Conservation (phyloP, 179 eudicot species). For the Nepenthes alata region DNA sequence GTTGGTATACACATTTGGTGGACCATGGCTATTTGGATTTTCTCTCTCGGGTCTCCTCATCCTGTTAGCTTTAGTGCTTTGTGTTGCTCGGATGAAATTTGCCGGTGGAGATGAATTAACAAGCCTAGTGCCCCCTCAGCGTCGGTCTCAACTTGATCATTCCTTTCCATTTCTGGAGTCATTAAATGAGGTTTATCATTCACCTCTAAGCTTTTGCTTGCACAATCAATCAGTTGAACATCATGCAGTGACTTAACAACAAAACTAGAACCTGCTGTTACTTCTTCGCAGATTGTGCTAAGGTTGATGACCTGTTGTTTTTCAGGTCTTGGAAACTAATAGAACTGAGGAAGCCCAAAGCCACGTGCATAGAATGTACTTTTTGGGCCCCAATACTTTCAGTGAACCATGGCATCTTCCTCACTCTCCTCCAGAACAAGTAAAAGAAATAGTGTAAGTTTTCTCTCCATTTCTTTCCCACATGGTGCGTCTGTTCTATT, state of each 20-base stretch:
- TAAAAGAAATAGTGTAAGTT: constrained; percentile 79
- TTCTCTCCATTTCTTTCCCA: constrained; percentile 6
- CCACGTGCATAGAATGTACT: constrained; percentile 89
- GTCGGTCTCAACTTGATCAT: constrained; percentile 65
- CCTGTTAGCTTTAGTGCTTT: constrained; percentile 72
- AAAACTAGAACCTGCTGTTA: constrained; percentile 1
- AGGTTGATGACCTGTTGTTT: constrained; percentile 9
- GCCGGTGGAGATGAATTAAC: constrained; percentile 64
- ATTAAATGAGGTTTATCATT: constrained; percentile 56
- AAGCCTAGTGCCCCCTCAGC: constrained; percentile 48
- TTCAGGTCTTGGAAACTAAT: constrained; percentile 84
- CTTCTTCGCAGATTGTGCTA: background rate
- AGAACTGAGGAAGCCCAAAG: constrained; percentile 79
- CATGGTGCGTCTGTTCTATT: constrained; percentile 1
- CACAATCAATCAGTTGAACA: constrained; percentile 1
- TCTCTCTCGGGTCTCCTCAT: constrained; percentile 57
- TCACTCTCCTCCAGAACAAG: constrained; percentile 89
- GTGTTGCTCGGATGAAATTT: constrained; percentile 88
- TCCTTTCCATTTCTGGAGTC: constrained; percentile 96
- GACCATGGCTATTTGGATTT: constrained; percentile 90
- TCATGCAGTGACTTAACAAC: background rate
- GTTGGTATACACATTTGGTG: constrained; percentile 81
- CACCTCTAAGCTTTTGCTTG: constrained; percentile 5
- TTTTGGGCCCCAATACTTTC: constrained; percentile 86
- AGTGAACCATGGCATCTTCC: constrained; percentile 97